A percentile compares a stretch with the other conserved stretches of the same genome.
These are phyloP conservation scores for Neoconidiobolus thromboides DNA, from an alignment of 371 early-diverging fungal genomes.

Conservation along the genomic window DNA sequence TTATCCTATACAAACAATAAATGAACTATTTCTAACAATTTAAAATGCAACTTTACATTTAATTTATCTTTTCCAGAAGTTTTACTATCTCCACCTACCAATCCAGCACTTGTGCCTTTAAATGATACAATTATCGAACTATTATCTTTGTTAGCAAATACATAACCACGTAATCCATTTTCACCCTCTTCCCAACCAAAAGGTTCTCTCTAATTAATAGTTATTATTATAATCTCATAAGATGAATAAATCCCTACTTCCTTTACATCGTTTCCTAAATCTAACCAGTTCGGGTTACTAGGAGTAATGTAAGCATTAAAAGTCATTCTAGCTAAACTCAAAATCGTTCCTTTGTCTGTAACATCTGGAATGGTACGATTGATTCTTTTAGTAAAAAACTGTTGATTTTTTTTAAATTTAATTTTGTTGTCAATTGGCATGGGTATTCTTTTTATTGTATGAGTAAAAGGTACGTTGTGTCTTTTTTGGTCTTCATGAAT, in stretches of 20 bases:
- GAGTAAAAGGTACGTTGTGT: no score
- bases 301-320: conserved; percentile 16
- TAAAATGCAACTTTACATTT: conserved; percentile 28
- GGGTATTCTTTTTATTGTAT: no score
- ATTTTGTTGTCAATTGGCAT: no score
- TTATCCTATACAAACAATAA: conserved; percentile 43
- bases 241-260: conserved; percentile 21
- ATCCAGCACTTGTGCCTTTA: conserved; percentile 77
- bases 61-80: conserved; percentile 63
- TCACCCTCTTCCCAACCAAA: conserved; percentile 67
- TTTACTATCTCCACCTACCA: conserved; percentile 54
- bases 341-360: conserved; percentile 13
- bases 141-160: conserved; percentile 48
- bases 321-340: conserved; percentile 16
- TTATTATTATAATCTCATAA: conserved; percentile 3
- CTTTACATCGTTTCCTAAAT: conserved; percentile 12
- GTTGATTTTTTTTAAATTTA: no score
- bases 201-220: conserved; percentile 27
- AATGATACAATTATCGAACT: conserved; percentile 58
- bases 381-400: no score
- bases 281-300: conserved; percentile 14
- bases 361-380: conserved; percentile 11
- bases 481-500: no score
- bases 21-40: neutral
- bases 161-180: conserved; percentile 79